Conservation (phyloP, 768 basidiomycete species). For the Pulveroboletus sp. region DNA sequence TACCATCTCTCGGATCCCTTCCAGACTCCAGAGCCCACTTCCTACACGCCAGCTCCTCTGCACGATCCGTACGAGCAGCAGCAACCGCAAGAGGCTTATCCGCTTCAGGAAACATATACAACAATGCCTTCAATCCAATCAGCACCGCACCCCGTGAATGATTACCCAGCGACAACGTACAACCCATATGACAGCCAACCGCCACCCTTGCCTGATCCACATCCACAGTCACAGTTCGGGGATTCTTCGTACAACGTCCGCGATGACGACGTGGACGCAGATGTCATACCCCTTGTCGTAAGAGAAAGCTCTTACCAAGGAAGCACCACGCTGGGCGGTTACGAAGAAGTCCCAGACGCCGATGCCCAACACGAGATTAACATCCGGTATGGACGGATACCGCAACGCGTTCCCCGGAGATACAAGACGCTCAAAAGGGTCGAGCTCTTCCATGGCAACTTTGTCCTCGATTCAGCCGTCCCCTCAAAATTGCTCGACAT, state of each 20-base stretch:
- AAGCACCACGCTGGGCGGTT: slow-evolving; percentile 45
- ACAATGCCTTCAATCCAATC: slow-evolving; percentile 14
- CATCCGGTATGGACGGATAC: slow-evolving; percentile 87
- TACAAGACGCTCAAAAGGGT: slow-evolving; percentile 95
- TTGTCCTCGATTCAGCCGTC: slow-evolving; percentile 86
- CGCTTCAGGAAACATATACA: slow-evolving; percentile 24
- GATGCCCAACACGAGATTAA: slow-evolving; percentile 46
- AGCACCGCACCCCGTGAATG: slow-evolving; percentile 16
- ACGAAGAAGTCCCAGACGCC: slow-evolving; percentile 27
- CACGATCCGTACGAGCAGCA: slow-evolving; percentile 26
- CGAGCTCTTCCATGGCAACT: slow-evolving; percentile 91
- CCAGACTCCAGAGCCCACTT: slow-evolving; percentile 18
- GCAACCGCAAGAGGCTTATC: slow-evolving; percentile 13
- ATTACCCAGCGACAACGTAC: slow-evolving; percentile 17
- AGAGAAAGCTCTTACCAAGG: slow-evolving; percentile 36
- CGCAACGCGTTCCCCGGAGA: slow-evolving; percentile 83
- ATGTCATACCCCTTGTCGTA: slow-evolving; percentile 65
- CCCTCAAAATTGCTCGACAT: slow-evolving; percentile 89
- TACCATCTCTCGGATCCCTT: slow-evolving; percentile 41
- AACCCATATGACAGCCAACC: slow-evolving; percentile 20
- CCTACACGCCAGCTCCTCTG: slow-evolving; percentile 13
- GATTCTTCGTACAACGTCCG: slow-evolving; percentile 38
- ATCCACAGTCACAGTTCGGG: slow-evolving; percentile 22
- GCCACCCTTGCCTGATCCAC: slow-evolving; percentile 23
- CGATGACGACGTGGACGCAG: slow-evolving; percentile 48